Conservation (phyloP, 768 basidiomycete species). For the Termitomyces sp. region DNA sequence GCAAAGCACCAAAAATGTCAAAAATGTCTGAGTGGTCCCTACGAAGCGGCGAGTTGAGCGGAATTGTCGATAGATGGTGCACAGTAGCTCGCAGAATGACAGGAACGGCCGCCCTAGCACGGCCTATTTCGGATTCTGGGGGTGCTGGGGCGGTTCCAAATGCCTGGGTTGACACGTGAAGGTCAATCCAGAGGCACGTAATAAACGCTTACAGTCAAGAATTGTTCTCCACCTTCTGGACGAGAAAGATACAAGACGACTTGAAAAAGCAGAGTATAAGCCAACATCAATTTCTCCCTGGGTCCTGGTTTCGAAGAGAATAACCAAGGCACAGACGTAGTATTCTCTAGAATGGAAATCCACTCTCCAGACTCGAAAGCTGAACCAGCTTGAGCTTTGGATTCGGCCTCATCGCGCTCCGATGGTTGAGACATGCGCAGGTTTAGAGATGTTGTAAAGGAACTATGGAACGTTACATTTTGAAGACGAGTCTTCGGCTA, state of each 20-base stretch:
- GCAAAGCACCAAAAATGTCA: slow-evolving; percentile 20
- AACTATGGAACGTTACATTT: background rate
- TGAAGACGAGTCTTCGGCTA: background rate
- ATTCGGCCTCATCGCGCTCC: background rate
- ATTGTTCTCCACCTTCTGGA: slow-evolving; percentile 17
- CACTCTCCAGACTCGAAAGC: slow-evolving; percentile 10
- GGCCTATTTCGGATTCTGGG: slow-evolving; percentile 22
- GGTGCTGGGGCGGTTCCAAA: slow-evolving; percentile 20
- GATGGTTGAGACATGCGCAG: background rate
- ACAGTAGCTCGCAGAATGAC: slow-evolving; percentile 18
- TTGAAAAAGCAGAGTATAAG: slow-evolving; percentile 22
- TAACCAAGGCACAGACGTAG: slow-evolving; percentile 20
- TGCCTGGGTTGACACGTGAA: slow-evolving; percentile 10
- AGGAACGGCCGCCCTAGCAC: slow-evolving; percentile 19
- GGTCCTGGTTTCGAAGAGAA: slow-evolving; percentile 5
- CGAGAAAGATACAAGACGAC: slow-evolving; percentile 22
- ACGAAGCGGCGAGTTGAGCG: slow-evolving; percentile 15
- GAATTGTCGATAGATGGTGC: slow-evolving; percentile 17
- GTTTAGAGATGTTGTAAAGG: slow-evolving; percentile 1
- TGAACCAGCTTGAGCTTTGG: background rate
- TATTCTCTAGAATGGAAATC: slow-evolving; percentile 21
- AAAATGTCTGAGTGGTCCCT: slow-evolving; percentile 18
- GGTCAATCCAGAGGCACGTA: background rate
- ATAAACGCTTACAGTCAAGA: slow-evolving; percentile 15
- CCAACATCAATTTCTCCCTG: slow-evolving; percentile 15